Evolutionary conservation across 2,329 filamentous ascomycete genomes (phyloP).

Genomic region (Cercospora brassicicola): DNA sequence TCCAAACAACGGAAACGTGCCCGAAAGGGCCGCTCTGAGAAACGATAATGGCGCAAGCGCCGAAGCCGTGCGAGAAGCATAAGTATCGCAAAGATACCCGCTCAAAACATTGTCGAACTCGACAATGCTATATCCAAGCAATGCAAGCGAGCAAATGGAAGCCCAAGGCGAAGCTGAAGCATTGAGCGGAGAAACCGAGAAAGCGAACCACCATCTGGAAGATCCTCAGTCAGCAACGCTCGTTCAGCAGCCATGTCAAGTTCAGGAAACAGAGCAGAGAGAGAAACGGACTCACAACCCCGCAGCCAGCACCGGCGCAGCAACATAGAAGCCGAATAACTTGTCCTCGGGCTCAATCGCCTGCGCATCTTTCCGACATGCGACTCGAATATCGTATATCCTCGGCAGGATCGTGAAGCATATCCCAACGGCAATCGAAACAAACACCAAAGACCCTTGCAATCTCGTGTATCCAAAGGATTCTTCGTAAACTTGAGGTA

Average conservation of each 20-base stretch:
- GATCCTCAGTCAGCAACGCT: not conserved
- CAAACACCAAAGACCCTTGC: conserved; percentile 55
- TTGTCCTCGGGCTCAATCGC: conserved; percentile 50
- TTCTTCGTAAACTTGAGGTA: conserved; percentile 43
- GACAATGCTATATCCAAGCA: conserved; percentile 51
- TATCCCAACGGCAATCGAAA: conserved; percentile 50
- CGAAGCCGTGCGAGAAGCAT: conserved; percentile 47
- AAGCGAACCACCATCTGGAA: conserved; percentile 46
- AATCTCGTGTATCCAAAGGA: conserved; percentile 36
- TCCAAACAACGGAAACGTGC: conserved; percentile 45
- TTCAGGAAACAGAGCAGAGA: too few relatives aligned
- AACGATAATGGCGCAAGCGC: conserved; percentile 47
- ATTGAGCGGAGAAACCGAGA: conserved; percentile 49
- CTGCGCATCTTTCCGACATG: conserved; percentile 26
- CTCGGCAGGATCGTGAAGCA: conserved; percentile 47
- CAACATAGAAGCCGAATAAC: conserved; percentile 49
- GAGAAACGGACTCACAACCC: conserved; percentile 36
- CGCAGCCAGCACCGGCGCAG: conserved; percentile 46
- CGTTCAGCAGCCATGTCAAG: not conserved
- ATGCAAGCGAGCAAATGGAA: conserved; percentile 36
- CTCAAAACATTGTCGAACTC: conserved; percentile 48
- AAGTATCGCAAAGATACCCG: conserved; percentile 49
- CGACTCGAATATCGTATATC: conserved; percentile 43
- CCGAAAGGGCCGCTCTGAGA: conserved; percentile 43
- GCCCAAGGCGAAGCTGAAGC: conserved; percentile 32